These are phyloP conservation scores for Lachancea lanzarotensis DNA, from an alignment of 805 yeast genomes.

Conservation along the genomic window DNA sequence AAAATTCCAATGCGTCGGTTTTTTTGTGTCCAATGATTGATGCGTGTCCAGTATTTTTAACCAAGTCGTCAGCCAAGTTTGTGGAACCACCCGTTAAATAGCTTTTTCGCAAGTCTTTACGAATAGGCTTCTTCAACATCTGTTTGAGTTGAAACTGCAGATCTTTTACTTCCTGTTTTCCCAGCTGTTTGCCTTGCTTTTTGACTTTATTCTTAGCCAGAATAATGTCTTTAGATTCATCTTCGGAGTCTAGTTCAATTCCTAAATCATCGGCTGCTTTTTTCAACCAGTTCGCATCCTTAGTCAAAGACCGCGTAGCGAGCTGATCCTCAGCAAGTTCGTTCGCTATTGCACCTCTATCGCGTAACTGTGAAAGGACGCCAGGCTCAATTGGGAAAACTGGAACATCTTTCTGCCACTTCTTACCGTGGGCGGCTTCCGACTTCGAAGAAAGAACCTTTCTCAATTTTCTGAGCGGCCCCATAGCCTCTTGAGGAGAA, in stretches of 20 bases:
- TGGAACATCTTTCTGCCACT: constrained; percentile 52
- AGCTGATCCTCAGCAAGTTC: constrained; percentile 69
- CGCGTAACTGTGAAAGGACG: constrained; percentile 61
- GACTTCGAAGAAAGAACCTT: constrained; percentile 40
- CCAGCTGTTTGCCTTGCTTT: constrained; percentile 46
- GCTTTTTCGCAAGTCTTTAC: constrained; percentile 59
- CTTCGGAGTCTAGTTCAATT: constrained; percentile 58
- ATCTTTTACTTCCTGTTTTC: constrained; percentile 42
- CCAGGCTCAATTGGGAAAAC: constrained; percentile 72
- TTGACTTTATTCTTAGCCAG: constrained; percentile 56
- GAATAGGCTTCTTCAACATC: constrained; percentile 46
- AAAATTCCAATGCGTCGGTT: constrained; percentile 59
- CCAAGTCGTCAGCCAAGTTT: constrained; percentile 71
- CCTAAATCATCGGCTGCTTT: constrained; percentile 94
- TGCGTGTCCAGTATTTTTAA: constrained; percentile 59
- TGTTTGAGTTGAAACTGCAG: constrained; percentile 48
- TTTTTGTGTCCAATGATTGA: constrained; percentile 64
- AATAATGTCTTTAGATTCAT: constrained; percentile 47
- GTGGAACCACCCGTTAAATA: constrained; percentile 74
- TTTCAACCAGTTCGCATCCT: constrained; percentile 74
- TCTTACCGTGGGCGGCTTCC: constrained; percentile 27
- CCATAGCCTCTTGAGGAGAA: constrained; percentile 89
- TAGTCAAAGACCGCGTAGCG: constrained; percentile 50
- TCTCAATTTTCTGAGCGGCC: constrained; percentile 74
- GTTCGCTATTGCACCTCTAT: constrained; percentile 61